A percentile compares a stretch with the other conserved stretches of the same genome.
phyloP scores from a whole-genome alignment of 1,284 basidiomycete genomes.

The Earliella scabrosa region DNA sequence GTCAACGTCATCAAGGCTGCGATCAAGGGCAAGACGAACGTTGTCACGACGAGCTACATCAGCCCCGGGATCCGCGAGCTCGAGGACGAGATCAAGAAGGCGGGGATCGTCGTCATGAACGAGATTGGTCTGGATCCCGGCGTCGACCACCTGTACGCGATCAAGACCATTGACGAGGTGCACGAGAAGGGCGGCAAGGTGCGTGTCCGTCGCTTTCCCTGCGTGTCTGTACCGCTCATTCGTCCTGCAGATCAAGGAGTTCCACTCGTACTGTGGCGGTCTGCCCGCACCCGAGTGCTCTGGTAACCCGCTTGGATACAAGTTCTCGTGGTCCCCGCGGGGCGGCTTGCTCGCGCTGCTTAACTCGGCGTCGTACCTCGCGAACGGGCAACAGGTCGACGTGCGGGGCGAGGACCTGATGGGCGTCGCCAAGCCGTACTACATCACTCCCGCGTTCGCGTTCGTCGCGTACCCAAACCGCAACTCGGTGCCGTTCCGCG shows the following conservation, averaged over 20 bases:
- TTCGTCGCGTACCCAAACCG: conserved; percentile 99
- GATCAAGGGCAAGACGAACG: conserved; percentile 93
- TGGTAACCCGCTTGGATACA: conserved; percentile 97
- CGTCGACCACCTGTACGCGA: conserved; percentile 93
- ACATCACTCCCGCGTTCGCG: conserved; percentile 93
- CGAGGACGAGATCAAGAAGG: conserved; percentile 82
- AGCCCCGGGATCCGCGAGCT: conserved; percentile 90
- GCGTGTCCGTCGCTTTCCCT: conserved; percentile 15
- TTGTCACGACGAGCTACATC: conserved; percentile 97
- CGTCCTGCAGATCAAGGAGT: conserved; percentile 78
- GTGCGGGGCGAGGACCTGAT: conserved; percentile 81
- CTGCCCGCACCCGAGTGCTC: conserved; percentile 91
- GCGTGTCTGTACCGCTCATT: background rate
- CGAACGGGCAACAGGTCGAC: conserved; percentile 65
- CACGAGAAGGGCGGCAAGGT: conserved; percentile 95
- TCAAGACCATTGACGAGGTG: conserved; percentile 96
- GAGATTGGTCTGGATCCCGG: conserved; percentile 98
- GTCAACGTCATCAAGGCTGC: conserved; percentile 92
- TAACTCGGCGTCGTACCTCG: conserved; percentile 88
- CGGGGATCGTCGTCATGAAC: conserved; percentile 96
- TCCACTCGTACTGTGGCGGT: conserved; percentile 97
- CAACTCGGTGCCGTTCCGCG: conserved; percentile 88
- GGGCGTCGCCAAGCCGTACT: conserved; percentile 91
- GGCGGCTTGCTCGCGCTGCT: conserved; percentile 95
- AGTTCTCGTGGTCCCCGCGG: conserved; percentile 98